phyloP scores from a whole-genome alignment of 1,139 yeast species.

The Suhomyces guaymorum region DNA sequence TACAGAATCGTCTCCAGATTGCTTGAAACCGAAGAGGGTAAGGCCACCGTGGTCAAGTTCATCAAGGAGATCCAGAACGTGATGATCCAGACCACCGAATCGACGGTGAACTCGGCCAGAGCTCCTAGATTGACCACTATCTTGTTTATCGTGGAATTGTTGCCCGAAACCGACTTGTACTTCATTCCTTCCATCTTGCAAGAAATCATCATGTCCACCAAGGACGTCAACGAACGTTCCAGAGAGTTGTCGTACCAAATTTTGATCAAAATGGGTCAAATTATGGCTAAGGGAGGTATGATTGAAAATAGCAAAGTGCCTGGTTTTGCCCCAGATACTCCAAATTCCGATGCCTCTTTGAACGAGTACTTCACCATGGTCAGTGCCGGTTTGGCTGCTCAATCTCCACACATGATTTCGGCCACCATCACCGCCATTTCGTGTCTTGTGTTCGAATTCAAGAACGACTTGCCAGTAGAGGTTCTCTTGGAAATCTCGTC shows the following conservation, averaged over 20 bases:
- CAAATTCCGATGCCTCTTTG: constrained; percentile 65
- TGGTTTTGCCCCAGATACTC: constrained; percentile 63
- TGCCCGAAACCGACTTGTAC: constrained; percentile 64
- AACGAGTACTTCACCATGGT: constrained; percentile 89
- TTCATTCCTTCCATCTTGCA: constrained; percentile 83
- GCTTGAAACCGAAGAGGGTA: constrained; percentile 69
- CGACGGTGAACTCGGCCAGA: constrained; percentile 73
- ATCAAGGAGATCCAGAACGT: constrained; percentile 61
- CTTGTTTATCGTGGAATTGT: constrained; percentile 54
- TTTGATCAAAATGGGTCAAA: constrained; percentile 77
- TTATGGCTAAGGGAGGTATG: constrained; percentile 71
- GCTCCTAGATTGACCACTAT: constrained; percentile 78
- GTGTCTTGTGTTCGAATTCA: constrained; percentile 84
- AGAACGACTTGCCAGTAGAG: constrained; percentile 55
- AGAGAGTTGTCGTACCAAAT: constrained; percentile 79
- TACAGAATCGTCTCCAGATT: constrained; percentile 76
- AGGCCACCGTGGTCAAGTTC: constrained; percentile 49
- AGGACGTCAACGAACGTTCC: constrained; percentile 89
- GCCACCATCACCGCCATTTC: constrained; percentile 92
- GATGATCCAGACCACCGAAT: constrained; percentile 57
- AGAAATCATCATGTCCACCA: constrained; percentile 89
- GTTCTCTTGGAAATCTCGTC: constrained; percentile 72
- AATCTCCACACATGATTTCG: constrained; percentile 91
- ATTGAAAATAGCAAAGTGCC: constrained; percentile 68
- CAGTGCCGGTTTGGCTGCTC: constrained; percentile 94